phyloP scores from a whole-genome alignment of 768 basidiomycete genomes.

The Sarcomyxa edulis region DNA sequence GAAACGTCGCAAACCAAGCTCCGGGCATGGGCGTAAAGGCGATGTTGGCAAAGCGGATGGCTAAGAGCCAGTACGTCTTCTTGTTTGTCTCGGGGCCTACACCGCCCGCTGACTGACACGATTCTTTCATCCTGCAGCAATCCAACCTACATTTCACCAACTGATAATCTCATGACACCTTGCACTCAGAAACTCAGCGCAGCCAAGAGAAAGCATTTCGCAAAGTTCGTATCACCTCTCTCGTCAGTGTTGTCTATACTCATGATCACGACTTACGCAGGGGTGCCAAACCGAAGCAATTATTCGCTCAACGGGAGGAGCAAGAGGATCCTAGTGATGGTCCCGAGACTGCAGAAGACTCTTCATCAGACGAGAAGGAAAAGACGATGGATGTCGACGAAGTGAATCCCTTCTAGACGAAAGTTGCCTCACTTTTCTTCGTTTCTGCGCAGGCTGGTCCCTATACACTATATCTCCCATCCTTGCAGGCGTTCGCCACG shows the following conservation, averaged over 20 bases:
- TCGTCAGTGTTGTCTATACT: slow-evolving; percentile 4
- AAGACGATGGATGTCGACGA: slow-evolving; percentile 45
- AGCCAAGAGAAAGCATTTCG: slow-evolving; percentile 90
- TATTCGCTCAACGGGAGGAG: slow-evolving; percentile 47
- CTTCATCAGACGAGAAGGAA: slow-evolving; percentile 20
- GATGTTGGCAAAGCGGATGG: slow-evolving; percentile 89
- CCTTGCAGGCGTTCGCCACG: too few species aligned
- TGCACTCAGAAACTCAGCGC: slow-evolving; percentile 88
- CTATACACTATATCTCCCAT: too few species aligned
- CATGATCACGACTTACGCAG: slow-evolving; percentile 26
- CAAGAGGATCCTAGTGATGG: slow-evolving; percentile 34
- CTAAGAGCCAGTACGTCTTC: slow-evolving; percentile 71
- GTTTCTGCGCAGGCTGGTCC: too few species aligned
- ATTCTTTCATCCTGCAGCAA: slow-evolving; percentile 52
- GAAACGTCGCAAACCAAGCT: slow-evolving; percentile 52
- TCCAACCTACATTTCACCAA: slow-evolving; percentile 85
- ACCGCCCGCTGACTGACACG: not conserved
- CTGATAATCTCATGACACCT: slow-evolving; percentile 93
- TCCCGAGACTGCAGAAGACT: slow-evolving; percentile 25
- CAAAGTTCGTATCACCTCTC: slow-evolving; percentile 54
- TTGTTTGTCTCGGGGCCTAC: slow-evolving; percentile 1
- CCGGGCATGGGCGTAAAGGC: slow-evolving; percentile 87
- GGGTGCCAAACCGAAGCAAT: slow-evolving; percentile 54
- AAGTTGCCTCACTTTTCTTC: too few species aligned
- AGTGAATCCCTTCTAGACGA: slow-evolving; percentile 67